These are phyloP conservation scores for Coemansia sp. DNA, from an alignment of 192 early-diverging fungal species.

Conservation along the genomic window DNA sequence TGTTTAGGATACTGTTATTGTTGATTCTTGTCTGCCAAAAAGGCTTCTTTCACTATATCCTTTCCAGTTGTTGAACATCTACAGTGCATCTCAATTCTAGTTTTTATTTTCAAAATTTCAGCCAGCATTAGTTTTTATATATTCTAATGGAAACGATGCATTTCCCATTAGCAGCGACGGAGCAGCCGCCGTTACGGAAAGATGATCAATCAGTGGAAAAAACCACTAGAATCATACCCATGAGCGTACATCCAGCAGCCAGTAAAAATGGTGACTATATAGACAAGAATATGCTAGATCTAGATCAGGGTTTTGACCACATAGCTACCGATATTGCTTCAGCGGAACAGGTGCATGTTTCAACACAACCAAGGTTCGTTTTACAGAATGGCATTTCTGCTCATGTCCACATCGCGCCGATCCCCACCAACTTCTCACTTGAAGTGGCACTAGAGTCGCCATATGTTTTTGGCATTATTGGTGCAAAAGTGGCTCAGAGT, in stretches of 20 bases:
- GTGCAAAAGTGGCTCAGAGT: slow-evolving; percentile 12
- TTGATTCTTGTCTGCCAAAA: not conserved
- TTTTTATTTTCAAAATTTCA: not conserved
- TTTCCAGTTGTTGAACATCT: not conserved
- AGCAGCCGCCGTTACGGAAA: not conserved
- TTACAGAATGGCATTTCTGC: not conserved
- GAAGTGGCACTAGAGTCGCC: slow-evolving; percentile 5
- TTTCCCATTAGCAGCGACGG: not conserved
- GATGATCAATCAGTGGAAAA: not conserved
- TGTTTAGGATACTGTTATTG: not conserved
- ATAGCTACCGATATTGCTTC: not conserved
- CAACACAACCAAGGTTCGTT: not conserved
- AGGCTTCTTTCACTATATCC: not conserved
- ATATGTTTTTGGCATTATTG: slow-evolving; percentile 20
- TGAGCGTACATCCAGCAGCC: not conserved
- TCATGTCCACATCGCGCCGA: not conserved
- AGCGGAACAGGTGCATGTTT: not conserved
- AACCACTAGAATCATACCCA: not conserved
- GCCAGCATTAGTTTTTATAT: not conserved
- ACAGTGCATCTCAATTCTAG: not conserved
- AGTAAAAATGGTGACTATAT: not conserved
- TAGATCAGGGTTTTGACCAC: not conserved
- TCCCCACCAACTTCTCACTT: not conserved
- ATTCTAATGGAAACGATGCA: not conserved
- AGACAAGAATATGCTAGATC: not conserved